phyloP scores from a whole-genome alignment of 139 green algal species.

The Dunaliella sp. region DNA sequence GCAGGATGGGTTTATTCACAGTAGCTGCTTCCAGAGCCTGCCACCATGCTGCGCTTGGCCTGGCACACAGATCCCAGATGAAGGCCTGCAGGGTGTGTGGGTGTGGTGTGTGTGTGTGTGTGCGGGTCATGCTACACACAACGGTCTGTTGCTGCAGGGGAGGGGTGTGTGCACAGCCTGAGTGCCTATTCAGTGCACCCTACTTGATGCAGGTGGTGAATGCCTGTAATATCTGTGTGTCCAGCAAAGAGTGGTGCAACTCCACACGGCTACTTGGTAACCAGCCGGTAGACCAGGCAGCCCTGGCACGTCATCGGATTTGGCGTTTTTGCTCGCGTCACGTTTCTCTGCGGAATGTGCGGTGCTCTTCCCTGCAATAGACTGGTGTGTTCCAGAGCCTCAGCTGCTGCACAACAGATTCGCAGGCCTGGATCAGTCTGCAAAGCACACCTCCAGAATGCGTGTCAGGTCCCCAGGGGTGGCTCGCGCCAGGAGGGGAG shows the following conservation, averaged over 20 bases:
- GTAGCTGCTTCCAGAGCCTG: background rate
- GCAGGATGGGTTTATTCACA: background rate
- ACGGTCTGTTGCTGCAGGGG: no score
- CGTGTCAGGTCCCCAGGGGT: background rate
- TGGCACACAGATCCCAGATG: background rate
- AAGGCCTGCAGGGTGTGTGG: background rate
- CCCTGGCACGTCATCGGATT: background rate
- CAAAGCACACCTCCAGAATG: background rate
- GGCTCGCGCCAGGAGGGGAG: background rate
- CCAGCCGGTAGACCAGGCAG: background rate
- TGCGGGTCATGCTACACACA: background rate
- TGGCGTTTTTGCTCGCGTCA: background rate
- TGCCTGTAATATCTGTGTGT: no score
- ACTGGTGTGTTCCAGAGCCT: background rate
- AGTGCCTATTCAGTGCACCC: background rate
- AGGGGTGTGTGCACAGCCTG: background rate
- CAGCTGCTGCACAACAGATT: background rate
- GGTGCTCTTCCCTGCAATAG: background rate
- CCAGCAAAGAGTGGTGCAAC: background rate
- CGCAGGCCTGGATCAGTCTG: background rate
- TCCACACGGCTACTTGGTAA: background rate
- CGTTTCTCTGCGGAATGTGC: background rate
- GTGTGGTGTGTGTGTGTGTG: background rate
- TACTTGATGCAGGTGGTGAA: background rate
- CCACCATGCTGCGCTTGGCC: background rate